These are phyloP conservation scores for Yamadazyma insecticola DNA, from an alignment of 805 yeast species.

Conservation along the genomic window DNA sequence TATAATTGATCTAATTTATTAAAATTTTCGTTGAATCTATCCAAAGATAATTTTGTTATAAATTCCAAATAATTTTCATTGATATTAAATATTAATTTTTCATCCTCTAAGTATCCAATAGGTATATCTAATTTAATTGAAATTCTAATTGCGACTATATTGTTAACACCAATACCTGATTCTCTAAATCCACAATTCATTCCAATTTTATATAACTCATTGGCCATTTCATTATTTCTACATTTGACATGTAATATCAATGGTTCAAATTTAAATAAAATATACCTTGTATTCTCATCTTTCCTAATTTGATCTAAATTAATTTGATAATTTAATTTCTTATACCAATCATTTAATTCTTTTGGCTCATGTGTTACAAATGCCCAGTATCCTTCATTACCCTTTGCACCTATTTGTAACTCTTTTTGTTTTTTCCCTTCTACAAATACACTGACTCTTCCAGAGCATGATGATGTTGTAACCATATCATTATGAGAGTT, in stretches of 20 bases:
- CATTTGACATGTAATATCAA: slow-evolving; percentile 82
- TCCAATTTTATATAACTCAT: slow-evolving; percentile 60
- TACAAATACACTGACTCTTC: slow-evolving; percentile 75
- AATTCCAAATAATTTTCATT: slow-evolving; percentile 45
- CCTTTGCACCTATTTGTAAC: slow-evolving; percentile 69
- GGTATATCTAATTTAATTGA: slow-evolving; percentile 75
- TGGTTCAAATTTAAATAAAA: slow-evolving; percentile 80
- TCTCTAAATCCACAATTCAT: slow-evolving; percentile 86
- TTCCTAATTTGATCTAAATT: slow-evolving; percentile 5
- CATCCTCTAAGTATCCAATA: slow-evolving; percentile 48
- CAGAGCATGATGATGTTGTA: slow-evolving; percentile 87
- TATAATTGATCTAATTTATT: slow-evolving; percentile 49
- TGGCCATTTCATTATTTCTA: slow-evolving; percentile 54
- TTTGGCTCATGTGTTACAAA: slow-evolving; percentile 66
- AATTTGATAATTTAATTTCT: slow-evolving; percentile 19
- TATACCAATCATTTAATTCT: slow-evolving; percentile 47
- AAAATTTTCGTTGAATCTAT: slow-evolving; percentile 63
- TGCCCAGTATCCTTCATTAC: slow-evolving; percentile 80
- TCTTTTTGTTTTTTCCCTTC: slow-evolving; percentile 57
- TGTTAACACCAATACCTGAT: slow-evolving; percentile 77
- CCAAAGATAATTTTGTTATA: slow-evolving; percentile 51
- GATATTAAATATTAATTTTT: slow-evolving; percentile 42
- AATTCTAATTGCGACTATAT: slow-evolving; percentile 72
- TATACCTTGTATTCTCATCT: slow-evolving; percentile 40
- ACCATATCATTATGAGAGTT: slow-evolving; percentile 65